Evolutionary conservation across 345 rosid genomes (phyloP), one percentile per base, ranked within the genome.

Genomic region (Pelargonium nanum): DNA sequence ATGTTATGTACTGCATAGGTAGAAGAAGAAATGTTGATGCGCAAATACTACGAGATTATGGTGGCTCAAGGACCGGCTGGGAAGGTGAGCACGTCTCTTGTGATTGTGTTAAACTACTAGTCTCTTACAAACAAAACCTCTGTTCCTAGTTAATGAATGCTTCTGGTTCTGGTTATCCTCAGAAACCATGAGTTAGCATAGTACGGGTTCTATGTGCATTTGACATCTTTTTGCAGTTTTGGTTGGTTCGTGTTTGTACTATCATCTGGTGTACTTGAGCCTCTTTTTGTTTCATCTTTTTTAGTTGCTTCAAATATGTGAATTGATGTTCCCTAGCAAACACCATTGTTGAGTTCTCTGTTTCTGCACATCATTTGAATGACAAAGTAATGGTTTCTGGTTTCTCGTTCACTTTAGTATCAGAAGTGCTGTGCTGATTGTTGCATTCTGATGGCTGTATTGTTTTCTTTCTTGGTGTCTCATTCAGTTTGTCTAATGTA

Each of bases 11-110:
- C 19, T 61, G 68, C 74, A 60, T 70, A 89, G 91, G 89, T 86
- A 52, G 97, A 85, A 73, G 89, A 89, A 67, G 83, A 83, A 70
- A 85, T 85, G 88, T 67, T 85, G 66, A 85, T 86, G 97, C 75
- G 74, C 62, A 89, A 89, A 69, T 83, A 85, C 68, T 80, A 59
- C 51, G 81, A 81, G 53, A 65, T 89, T 64, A 76, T 78, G 88
- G 22, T 62, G 61, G 68, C 78, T 26, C 83, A 77, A 4, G 80
- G 70, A 66, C 45, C 62, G 24, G 67, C 74, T 15, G 70, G 81
- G 26, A 74, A 80, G 83, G 96, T 85, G 55, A 25, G 51, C 23
- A 58, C 4, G 34, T 55, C 34, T 72, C 26, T 57, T 53, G 3
- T 8, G 12, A 8, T 34, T 58, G 13, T 13, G 34, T 28, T 56